Evolutionary conservation across 129 eudicot genomes (phyloP).

Genomic region (Deinandra increscens): DNA sequence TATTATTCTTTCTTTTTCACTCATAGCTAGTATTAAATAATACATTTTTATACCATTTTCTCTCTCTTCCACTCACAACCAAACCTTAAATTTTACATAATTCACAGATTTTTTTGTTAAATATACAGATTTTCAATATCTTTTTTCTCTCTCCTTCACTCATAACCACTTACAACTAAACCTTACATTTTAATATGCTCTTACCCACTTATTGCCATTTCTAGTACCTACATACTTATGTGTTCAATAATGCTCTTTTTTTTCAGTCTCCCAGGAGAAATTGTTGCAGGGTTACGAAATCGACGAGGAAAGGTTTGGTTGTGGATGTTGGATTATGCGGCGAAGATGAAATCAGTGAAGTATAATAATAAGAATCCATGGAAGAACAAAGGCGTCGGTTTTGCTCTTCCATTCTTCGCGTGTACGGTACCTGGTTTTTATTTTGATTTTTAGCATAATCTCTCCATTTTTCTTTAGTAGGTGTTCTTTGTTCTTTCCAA

Average conservation of each 20-base stretch:
- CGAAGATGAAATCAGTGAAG: slow-evolving; percentile 66
- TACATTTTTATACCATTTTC: too few species aligned
- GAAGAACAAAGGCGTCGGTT: neutral
- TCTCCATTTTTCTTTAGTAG: slow-evolving; percentile 28
- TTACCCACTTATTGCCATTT: neutral
- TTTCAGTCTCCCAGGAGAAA: slow-evolving; percentile 82
- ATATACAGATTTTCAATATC: too few species aligned
- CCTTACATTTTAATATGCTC: too few species aligned
- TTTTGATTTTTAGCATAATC: slow-evolving; percentile 34
- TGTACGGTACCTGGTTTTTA: slow-evolving; percentile 30
- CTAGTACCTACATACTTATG: neutral
- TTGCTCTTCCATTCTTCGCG: slow-evolving; percentile 27
- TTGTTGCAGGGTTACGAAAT: slow-evolving; percentile 68
- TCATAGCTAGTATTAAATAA: too few species aligned
- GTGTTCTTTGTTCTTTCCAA: slow-evolving; percentile 26
- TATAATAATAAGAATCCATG: slow-evolving; percentile 31
- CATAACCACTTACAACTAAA: too few species aligned
- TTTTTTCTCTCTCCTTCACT: too few species aligned
- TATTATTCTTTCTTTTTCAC: too few species aligned
- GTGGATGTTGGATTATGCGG: slow-evolving; percentile 66
- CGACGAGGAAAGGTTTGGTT: slow-evolving; percentile 53
- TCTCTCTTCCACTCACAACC: too few species aligned
- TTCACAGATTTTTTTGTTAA: too few species aligned
- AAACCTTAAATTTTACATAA: too few species aligned
- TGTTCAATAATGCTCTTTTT: neutral